Evolutionary conservation across 1,284 basidiomycete genomes (phyloP), one percentile per base, ranked within the genome.

Genomic region (Coriolopsis trogii): DNA sequence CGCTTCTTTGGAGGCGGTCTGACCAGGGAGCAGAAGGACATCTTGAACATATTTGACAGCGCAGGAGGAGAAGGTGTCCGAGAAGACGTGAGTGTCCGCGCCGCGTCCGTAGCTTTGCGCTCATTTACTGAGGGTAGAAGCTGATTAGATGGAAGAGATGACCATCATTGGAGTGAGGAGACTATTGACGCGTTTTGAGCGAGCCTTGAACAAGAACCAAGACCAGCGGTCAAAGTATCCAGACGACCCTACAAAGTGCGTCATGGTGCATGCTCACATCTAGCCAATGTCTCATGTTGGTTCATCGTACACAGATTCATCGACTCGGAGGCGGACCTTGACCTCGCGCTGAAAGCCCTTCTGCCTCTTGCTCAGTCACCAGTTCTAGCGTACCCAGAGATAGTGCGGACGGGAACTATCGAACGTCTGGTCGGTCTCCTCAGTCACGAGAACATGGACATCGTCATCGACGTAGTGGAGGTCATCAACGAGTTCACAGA

Each of bases 241-340:
- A 0, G 81, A 91, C 53, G 92, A 96, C 60, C 95, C 95, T 2
- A 82, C 92, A 40, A 96, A 91, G 94, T 95, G 61, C 49, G 82
- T 70, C n/a, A n/a, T n/a, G n/a, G n/a, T n/a, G n/a, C n/a, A n/a
- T n/a, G n/a, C n/a, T 13, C 16, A 31, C 16, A 23, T 31, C 15
- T 38, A 40, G 23, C 18, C 13, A 13, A 34, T 23, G 26, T 18
- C 9, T 41, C 15, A 5, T 3, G 41, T n/a, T 18, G n/a, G 43
- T 36, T 4, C 28, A 5, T 26, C 34, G 37, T 39, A n/a, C 2
- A 4, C 28, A 96, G 95, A 69, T 99, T 99, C 75, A 97, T 99
- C 64, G 95, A 98, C 64, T 99, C 97, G 0, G 97, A 99, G 75
- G 91, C 93, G 23, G 94, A 98, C 65, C 81, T 99, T 7, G 93